Evolutionary conservation across 2,329 filamentous ascomycete genomes (phyloP), one percentile per base, ranked within the genome.

Genomic region (Arthrobotrys musiformis): DNA sequence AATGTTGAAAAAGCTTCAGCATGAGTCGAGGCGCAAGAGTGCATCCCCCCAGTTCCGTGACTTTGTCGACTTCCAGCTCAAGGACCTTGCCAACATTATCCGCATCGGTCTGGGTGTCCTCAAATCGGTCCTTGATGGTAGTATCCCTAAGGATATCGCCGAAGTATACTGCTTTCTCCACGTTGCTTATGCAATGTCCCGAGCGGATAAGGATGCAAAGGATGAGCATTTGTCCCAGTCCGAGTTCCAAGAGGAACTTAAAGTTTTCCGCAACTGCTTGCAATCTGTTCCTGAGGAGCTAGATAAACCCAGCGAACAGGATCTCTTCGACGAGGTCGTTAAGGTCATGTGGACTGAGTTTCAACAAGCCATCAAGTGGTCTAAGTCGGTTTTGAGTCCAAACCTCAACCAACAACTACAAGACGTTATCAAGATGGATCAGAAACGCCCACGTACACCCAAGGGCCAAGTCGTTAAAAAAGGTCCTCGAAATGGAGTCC

Each of bases 141-240:
- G 40, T 5, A 33, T 42, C 19, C 70, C 63, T 2, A 56, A 62
- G 2, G 2, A 22, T 13, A 33, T 75, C 5, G n/a, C 15, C 2
- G 42, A 63, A 0, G 26, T 75, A 1, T 75, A 75, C 26, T 75
- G 70, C 33, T 63, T 75, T 22, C 62, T 75, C 4, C 70, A 75
- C 22, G 54, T 75, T 17, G 70, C 70, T 2, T 75, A 68, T 15
- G 70, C 70, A 11, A 46, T 75, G 19, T 75, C 70, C 7, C 61
- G 17, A 9, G 61, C 44, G 0, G 54, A 67, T 13, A 74, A 62
- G n/a, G 13, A 35, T 4, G n/a, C 42, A n/a, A 24, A 62, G n/a
- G 54, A 54, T 15, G 26, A 26, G 1, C 46, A 62, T 13, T 8
- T 69, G 13, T 46, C 63, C 5, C 13, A 44, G 13, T 11, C 15